Evolutionary conservation across 1,284 basidiomycete genomes (phyloP), one percentile per base, ranked within the genome.

Genomic region (Marasmius tenuissimus): DNA sequence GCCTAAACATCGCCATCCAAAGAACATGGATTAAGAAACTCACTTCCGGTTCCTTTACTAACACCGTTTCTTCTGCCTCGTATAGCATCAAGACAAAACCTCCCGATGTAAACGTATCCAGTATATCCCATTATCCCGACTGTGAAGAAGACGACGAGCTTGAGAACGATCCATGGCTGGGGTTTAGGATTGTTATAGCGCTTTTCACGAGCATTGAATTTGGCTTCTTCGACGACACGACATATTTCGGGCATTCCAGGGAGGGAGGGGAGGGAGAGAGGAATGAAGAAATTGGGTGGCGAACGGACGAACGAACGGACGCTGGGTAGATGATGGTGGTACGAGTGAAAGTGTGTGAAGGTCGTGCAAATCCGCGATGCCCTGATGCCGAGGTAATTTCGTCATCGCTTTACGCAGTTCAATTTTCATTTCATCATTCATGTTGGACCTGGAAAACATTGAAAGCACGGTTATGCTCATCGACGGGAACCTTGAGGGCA

Each of bases 31-130:
- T 22, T 63, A 38, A 58, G 16, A 47, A 16, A 84, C 88, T 79
- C 72, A 90, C 89, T 81, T 61, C 88, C 90, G 52, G 81, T 72
- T 0, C 72, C 73, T 60, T 79, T 73, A 18, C 81, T 77, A 11
- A 81, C 83, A 14, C 81, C 71, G 6, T 81, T 78, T 4, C 71
- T 71, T 9, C 64, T 65, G 53, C 76, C 70, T 27, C 71, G 67
- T 58, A 68, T 66, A 67, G 76, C 78, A 22, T 92, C 2, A 86
- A 84, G 16, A 86, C 76, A 89, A 2, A 92, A 77, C 40, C 86
- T 72, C 1, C 82, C 88, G 47, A 91, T 80, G 67, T 89, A 89
- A 9, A 92, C 91, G 73, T 93, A 94, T 60, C 76, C 85, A 1
- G 85, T 69, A 69, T 88, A 89, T 0, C 69, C 83, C 64, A 87